phyloP scores from a whole-genome alignment of 2,329 filamentous ascomycete genomes.

The Hirsutella rhossiliensis region DNA sequence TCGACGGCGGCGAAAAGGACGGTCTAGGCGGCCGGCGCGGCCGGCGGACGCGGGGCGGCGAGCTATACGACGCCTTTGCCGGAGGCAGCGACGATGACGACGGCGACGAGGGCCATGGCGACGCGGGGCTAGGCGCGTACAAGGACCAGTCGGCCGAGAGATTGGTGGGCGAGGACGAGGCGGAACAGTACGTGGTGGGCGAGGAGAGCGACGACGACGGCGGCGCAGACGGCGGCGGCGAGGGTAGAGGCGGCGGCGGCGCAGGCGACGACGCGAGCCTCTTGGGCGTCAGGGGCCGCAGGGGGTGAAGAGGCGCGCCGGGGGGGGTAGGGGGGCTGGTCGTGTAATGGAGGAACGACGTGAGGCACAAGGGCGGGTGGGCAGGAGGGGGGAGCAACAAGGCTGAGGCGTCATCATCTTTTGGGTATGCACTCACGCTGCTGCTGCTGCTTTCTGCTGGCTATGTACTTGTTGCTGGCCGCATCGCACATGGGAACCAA shows the following conservation, averaged over 20 bases:
- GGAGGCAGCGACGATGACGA: slow-evolving; percentile 63
- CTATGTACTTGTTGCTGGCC: too few relatives aligned
- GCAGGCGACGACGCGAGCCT: not conserved
- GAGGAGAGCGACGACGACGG: slow-evolving; percentile 31
- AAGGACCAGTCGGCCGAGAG: slow-evolving; percentile 24
- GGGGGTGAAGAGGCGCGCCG: not conserved
- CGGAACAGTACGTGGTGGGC: slow-evolving; percentile 38
- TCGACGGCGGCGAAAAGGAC: slow-evolving; percentile 34
- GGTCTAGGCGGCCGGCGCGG: slow-evolving; percentile 25
- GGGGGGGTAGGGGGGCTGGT: too few relatives aligned
- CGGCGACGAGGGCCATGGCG: slow-evolving; percentile 48
- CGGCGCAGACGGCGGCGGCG: slow-evolving; percentile 17
- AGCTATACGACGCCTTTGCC: slow-evolving; percentile 95
- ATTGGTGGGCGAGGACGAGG: slow-evolving; percentile 11
- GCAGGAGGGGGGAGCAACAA: too few relatives aligned
- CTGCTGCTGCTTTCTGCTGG: too few relatives aligned
- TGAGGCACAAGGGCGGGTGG: too few relatives aligned
- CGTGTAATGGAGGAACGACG: too few relatives aligned
- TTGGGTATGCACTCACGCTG: too few relatives aligned
- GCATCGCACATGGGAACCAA: too few relatives aligned
- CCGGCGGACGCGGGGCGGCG: slow-evolving; percentile 57
- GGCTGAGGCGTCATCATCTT: too few relatives aligned
- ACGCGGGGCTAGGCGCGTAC: slow-evolving; percentile 30
- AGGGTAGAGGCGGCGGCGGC: not conserved
- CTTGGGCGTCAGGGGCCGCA: not conserved